Evolutionary conservation across 306 rosid species (phyloP).

Genomic region (Trichosanthes truncata): DNA sequence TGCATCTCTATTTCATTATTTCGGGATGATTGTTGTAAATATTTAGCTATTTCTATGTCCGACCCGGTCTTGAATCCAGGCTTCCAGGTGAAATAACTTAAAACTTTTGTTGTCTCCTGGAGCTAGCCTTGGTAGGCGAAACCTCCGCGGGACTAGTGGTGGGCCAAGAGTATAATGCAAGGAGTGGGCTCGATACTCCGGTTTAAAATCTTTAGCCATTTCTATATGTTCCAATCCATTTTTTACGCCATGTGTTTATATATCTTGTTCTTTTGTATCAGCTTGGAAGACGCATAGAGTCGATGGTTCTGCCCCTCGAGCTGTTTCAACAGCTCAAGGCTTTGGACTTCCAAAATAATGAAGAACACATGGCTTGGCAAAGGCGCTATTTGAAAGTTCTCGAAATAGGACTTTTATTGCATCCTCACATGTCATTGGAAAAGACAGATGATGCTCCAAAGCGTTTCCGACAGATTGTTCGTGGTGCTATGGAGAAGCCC

Average conservation of each 20-base stretch:
- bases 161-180: neutral
- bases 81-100: neutral
- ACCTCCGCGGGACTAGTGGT: neutral
- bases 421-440: conserved; percentile 57
- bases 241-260: neutral
- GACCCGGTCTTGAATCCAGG: neutral
- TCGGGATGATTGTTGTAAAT: neutral
- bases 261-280: conserved; percentile 32
- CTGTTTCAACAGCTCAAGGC: conserved; percentile 65
- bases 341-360: conserved; percentile 58
- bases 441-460: conserved; percentile 49
- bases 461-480: conserved; percentile 45
- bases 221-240: neutral
- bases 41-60: neutral
- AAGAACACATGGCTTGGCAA: conserved; percentile 73
- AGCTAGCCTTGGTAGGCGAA: neutral
- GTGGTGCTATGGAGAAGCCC: conserved; percentile 56
- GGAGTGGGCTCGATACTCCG: neutral
- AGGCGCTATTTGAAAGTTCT: conserved; percentile 74
- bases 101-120: neutral
- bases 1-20: neutral
- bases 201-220: neutral
- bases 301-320: conserved; percentile 86
- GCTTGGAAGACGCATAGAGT: conserved; percentile 85
- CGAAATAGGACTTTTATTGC: conserved; percentile 65